Percentiles rank a stretch among this genome's conserved stretches.
phyloP scores from a whole-genome alignment of 1,284 basidiomycete species.

The Tranzscheliella williamsii region DNA sequence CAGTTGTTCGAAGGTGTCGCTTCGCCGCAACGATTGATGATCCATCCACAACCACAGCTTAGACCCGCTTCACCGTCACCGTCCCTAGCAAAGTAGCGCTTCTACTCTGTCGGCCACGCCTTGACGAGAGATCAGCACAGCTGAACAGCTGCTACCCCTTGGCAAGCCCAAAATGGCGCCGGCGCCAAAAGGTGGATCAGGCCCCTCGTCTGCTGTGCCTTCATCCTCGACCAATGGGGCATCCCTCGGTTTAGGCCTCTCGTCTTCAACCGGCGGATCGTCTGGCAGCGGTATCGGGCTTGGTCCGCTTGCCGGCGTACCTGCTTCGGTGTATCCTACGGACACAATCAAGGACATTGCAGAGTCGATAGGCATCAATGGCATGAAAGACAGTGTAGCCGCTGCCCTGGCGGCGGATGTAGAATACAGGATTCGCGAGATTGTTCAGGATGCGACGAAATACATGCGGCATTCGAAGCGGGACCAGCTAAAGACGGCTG shows the following conservation, averaged over 20 bases:
- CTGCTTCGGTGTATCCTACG: conserved; percentile 53
- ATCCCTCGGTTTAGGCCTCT: conserved; percentile 26
- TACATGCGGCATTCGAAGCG: conserved; percentile 94
- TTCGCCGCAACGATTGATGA: too few species aligned
- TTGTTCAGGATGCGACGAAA: conserved; percentile 91
- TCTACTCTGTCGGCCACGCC: too few species aligned
- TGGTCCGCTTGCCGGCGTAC: conserved; percentile 22
- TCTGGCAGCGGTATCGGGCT: conserved; percentile 26
- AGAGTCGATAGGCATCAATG: conserved; percentile 81
- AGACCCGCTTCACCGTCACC: too few species aligned
- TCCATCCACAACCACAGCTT: too few species aligned
- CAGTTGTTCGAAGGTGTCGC: too few species aligned
- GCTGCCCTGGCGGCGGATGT: conserved; percentile 89
- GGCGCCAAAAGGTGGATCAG: conserved; percentile 4
- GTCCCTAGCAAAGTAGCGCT: too few species aligned
- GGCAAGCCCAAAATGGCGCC: conserved; percentile 16
- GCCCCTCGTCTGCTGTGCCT: conserved; percentile 14
- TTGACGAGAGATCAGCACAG: background rate
- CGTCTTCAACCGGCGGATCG: conserved; percentile 13
- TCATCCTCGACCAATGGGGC: conserved; percentile 12
- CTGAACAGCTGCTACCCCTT: background rate
- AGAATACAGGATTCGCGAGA: conserved; percentile 91
- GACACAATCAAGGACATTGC: conserved; percentile 72
- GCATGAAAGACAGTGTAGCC: conserved; percentile 77
- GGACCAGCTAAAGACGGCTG: conserved; percentile 80